Base-by-base conservation (phyloP, 2,329 filamentous ascomycete species). In the Dothideomycetes sp. region DNA sequence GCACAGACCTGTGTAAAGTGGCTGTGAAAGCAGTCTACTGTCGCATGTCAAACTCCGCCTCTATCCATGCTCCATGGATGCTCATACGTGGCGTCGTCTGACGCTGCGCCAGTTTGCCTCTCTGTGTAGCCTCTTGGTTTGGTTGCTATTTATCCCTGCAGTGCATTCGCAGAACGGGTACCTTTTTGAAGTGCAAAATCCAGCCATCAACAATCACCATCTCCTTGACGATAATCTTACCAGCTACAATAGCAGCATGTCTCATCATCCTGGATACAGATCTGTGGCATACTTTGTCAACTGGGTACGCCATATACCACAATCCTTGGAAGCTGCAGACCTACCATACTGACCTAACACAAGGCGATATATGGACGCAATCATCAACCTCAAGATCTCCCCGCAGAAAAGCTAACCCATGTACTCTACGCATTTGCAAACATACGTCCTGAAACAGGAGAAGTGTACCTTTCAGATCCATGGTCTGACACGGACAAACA, bases 361-460 rank as follows among this genome's bases (percentile, higher is more conserved):
- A 27, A 70, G 85, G 84, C 84, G 47, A 89, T 94, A 50, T 95
- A 95, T 60, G 85, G 69, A 30, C 78, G 88, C 40, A 81, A 89
- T 52, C 82, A 91, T 57, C 73, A 79, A n/a, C 87, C 88, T 0
- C 82, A 93, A 55, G 78, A 94, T 55, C 72, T 96, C 4, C 84
- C 84, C 0, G 77, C 72, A 3, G 75, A 87, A 40, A 81, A 84
- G 41, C 73, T 95, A 31, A 96, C 88, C 0, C 89, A 96, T 55
- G 64, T 96, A 4, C 75, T 95, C 12, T 95, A 95, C 52, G 73
- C 88, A 12, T 96, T 96, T 62, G 89, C 85, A 54, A 93, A 95
- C 57, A 75, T 94, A 43, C 73, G 76, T 3, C 70, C 79, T 3
- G 84, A 89, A 3, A 77, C 73, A 22, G 89, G 89, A 36, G 84